Evolutionary conservation across 1,284 basidiomycete species (phyloP), one percentile per base, ranked within the genome.

Genomic region (Afroboletus lepidellus): DNA sequence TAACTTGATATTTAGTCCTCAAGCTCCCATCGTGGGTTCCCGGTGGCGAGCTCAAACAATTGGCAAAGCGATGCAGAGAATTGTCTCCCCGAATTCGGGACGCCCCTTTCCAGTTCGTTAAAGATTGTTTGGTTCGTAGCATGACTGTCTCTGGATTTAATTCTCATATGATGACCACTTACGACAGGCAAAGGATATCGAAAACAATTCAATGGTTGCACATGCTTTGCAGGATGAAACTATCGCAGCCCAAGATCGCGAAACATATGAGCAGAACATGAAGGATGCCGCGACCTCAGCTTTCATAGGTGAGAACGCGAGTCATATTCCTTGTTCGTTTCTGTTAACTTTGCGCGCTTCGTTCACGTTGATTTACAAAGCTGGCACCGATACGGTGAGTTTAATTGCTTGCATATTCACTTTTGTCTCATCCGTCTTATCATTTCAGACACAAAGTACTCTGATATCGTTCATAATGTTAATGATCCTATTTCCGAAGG

Each of bases 11-110:
- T 9, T 36, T 42, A 66, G 66, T 65, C 20, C 24, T 54, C 60
- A 30, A 57, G 12, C 42, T 74, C 32, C 71, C 75, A 0, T 49
- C 65, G 8, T 75, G 69, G 70, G 57, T 73, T 32, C 72, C 72
- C 0, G 67, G 69, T 8, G 58, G 62, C 1, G 52, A 45, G 18
- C 60, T 69, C 18, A 56, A 65, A 23, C 65, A 54, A 25, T 41
- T 53, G 20, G 69, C 66, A 7, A 48, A 50, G 13, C 57, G 61
- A 41, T 60, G 64, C 42, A 60, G 54, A 39, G 52, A 61, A 25
- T 41, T 68, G n/a, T 63, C 61, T 15, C 44, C 60, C n/a, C 53
- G 60, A 21, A 57, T 71, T 43, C 57, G 58, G 41, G 59, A 65
- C 12, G 52, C 58, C 12, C 70, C 73, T 1, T 66, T 72, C 44